phyloP scores from a whole-genome alignment of 2,329 filamentous ascomycete genomes.

The Stachybotrys chlorohalonatus region DNA sequence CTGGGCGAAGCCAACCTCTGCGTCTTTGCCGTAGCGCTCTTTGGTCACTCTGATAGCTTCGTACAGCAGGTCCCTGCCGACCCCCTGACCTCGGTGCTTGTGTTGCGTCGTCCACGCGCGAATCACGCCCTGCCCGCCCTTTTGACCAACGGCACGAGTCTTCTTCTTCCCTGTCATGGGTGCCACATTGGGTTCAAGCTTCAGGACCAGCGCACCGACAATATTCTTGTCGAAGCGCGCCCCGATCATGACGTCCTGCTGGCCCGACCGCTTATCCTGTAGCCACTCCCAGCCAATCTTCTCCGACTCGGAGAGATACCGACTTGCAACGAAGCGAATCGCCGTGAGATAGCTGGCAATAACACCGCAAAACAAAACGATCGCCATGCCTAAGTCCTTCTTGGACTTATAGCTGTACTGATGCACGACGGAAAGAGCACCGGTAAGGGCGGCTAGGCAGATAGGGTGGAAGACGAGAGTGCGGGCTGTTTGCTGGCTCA shows the following conservation, averaged over 20 bases:
- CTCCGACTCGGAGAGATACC: conserved; percentile 57
- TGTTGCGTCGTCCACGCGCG: conserved; percentile 74
- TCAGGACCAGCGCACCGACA: conserved; percentile 62
- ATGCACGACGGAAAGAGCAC: conserved; percentile 33
- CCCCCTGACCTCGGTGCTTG: conserved; percentile 59
- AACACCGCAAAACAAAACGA: conserved; percentile 51
- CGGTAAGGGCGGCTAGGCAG: conserved; percentile 37
- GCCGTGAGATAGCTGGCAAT: conserved; percentile 54
- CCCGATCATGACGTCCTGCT: conserved; percentile 52
- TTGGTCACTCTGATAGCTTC: conserved; percentile 62
- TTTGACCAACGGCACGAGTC: conserved; percentile 29
- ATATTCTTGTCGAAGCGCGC: conserved; percentile 59
- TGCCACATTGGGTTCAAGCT: conserved; percentile 41
- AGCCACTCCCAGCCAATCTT: conserved; percentile 55
- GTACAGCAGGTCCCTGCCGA: conserved; percentile 64
- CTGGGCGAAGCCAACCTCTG: conserved; percentile 61
- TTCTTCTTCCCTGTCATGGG: conserved; percentile 22
- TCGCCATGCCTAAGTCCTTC: conserved; percentile 43
- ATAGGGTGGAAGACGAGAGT: conserved; percentile 56
- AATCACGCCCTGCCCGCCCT: conserved; percentile 60
- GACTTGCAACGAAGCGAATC: conserved; percentile 49
- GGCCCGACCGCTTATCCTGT: conserved; percentile 21
- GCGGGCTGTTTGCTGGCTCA: conserved; percentile 58
- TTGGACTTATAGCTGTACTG: conserved; percentile 34
- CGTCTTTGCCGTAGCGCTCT: conserved; percentile 58